Evolutionary conservation across 2,329 filamentous ascomycete genomes (phyloP).

Genomic region (Fusarium tuaranense): DNA sequence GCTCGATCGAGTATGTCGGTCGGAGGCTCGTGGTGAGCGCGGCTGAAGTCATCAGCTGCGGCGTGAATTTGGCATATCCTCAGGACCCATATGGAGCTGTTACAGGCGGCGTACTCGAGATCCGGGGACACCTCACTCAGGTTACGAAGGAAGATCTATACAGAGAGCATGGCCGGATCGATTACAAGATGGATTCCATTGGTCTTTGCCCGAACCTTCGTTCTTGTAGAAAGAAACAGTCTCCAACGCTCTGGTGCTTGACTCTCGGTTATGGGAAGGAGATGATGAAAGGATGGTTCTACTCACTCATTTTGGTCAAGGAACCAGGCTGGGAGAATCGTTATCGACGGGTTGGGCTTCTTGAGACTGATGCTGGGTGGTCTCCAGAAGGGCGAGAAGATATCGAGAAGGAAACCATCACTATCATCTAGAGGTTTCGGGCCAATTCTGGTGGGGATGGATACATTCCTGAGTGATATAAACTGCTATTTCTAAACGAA

Average conservation of each 20-base stretch:
- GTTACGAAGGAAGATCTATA: background rate
- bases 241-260: background rate
- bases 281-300: background rate
- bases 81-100: background rate
- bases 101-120: background rate
- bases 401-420: rapidly evolving
- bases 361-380: background rate
- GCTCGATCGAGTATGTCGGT: background rate
- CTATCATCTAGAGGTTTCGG: background rate
- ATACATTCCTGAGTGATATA: too few species aligned
- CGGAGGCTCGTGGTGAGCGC: background rate
- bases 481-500: too few species aligned
- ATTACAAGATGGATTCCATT: background rate
- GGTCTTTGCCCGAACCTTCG: background rate
- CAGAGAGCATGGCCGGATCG: background rate
- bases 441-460: too few species aligned
- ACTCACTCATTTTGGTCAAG: background rate
- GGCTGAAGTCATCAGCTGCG: background rate
- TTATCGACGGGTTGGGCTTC: background rate
- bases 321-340: background rate
- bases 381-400: background rate
- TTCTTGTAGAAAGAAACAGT: background rate
- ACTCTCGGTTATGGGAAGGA: background rate
- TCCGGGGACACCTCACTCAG: background rate
- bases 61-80: background rate